Evolutionary conservation across 768 basidiomycete genomes (phyloP).

Genomic region (Tulasnella sp.): DNA sequence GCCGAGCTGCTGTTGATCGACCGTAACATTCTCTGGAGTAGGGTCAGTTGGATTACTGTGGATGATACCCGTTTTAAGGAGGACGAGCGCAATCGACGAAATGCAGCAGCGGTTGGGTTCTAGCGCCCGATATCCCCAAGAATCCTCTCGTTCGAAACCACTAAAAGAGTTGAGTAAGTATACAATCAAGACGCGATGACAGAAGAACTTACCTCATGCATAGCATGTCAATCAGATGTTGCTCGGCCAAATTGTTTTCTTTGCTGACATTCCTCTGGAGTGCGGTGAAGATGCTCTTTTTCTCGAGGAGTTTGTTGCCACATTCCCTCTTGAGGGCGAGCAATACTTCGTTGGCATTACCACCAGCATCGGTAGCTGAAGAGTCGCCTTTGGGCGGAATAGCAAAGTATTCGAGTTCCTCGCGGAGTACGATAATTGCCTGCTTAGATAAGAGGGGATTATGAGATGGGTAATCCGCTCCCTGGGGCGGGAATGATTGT

Average conservation of each 20-base stretch:
- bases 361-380: constrained; percentile 50
- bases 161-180: constrained; percentile 30
- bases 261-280: constrained; percentile 97
- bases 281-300: constrained; percentile 90
- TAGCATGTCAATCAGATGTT: constrained; percentile 99
- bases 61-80: constrained; percentile 91
- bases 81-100: constrained; percentile 92
- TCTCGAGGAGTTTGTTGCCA: constrained; percentile 76
- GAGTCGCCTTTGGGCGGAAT: constrained; percentile 64
- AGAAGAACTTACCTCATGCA: constrained; percentile 77
- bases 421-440: constrained; percentile 94
- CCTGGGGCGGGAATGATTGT: constrained; percentile 33
- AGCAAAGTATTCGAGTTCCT: constrained; percentile 96
- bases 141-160: constrained; percentile 94
- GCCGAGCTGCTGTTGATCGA: constrained; percentile 88
- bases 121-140: constrained; percentile 93
- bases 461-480: constrained; percentile 54
- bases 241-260: constrained; percentile 97
- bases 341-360: constrained; percentile 65
- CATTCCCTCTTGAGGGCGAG: constrained; percentile 74
- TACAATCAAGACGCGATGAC: background rate
- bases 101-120: constrained; percentile 96
- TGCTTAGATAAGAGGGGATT: constrained; percentile 93
- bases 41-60: constrained; percentile 42
- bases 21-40: constrained; percentile 56